Conservation (phyloP, 2,329 filamentous ascomycete genomes). For the Fusarium sp. region DNA sequence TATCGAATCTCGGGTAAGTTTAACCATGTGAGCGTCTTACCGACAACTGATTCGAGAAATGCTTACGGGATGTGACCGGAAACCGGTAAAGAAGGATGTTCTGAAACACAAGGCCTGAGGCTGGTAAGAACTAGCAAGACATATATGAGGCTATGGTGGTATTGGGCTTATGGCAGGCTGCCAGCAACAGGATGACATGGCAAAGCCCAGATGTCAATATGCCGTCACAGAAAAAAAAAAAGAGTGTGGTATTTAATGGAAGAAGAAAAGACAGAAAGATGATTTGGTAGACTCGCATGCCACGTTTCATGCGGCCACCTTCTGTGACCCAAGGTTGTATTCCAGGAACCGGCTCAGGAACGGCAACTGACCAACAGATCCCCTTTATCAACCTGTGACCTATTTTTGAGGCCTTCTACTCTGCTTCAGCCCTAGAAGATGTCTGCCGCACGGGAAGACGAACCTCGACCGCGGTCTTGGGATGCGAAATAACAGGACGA, state of each 20-base stretch:
- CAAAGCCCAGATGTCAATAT: background rate
- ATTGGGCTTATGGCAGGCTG: slow-evolving; percentile 6
- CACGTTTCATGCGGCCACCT: slow-evolving; percentile 41
- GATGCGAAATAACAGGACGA: slow-evolving; percentile 23
- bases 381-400: slow-evolving; percentile 27
- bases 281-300: slow-evolving; percentile 26
- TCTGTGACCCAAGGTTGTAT: slow-evolving; percentile 24
- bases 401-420: slow-evolving; percentile 35
- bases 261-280: background rate
- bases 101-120: slow-evolving; percentile 36
- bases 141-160: slow-evolving; percentile 10
- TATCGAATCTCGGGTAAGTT: slow-evolving; percentile 9
- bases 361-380: slow-evolving; percentile 15
- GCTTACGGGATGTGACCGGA: slow-evolving; percentile 14
- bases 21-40: background rate
- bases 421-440: slow-evolving; percentile 21
- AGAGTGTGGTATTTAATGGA: background rate
- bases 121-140: slow-evolving; percentile 38
- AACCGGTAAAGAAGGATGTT: slow-evolving; percentile 19
- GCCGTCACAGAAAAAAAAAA: background rate
- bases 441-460: background rate
- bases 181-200: slow-evolving; percentile 8
- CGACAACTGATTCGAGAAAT: background rate
- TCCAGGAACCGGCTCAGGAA: slow-evolving; percentile 19
- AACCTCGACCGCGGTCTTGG: slow-evolving; percentile 31